Evolutionary conservation across 2,329 filamentous ascomycete genomes (phyloP).

Genomic region (Clonostachys chloroleuca): DNA sequence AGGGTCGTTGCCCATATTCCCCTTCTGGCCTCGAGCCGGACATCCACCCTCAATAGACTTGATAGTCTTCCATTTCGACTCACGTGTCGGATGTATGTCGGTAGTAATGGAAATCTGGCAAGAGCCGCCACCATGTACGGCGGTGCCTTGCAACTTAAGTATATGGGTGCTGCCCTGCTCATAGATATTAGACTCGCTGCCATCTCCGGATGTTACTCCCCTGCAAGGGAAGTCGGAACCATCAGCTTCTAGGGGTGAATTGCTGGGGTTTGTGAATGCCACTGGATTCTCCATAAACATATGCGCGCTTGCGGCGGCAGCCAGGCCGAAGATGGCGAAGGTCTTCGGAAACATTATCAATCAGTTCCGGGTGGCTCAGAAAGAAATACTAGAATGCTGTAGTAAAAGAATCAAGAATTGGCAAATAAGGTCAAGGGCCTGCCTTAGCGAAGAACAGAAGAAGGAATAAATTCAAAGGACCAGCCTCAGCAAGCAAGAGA

Average conservation of each 20-base stretch:
- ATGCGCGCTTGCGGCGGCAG: slow-evolving; percentile 63
- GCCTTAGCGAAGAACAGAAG: no score
- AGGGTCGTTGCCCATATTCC: slow-evolving; percentile 52
- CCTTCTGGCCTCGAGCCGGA: slow-evolving; percentile 52
- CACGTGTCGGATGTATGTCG: slow-evolving; percentile 63
- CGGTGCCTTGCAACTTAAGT: slow-evolving; percentile 65
- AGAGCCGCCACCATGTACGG: slow-evolving; percentile 85
- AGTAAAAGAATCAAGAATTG: no score
- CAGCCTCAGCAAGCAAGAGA: no score
- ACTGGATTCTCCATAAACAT: slow-evolving; percentile 67
- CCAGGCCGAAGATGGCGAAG: slow-evolving; percentile 50
- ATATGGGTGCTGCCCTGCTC: slow-evolving; percentile 31
- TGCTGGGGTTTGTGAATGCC: slow-evolving; percentile 53
- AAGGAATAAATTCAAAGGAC: no score
- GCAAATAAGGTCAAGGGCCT: no score
- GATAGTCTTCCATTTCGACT: slow-evolving; percentile 81
- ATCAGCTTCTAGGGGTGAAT: slow-evolving; percentile 55
- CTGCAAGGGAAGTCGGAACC: slow-evolving; percentile 85
- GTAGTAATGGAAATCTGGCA: slow-evolving; percentile 87
- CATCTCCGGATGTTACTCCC: slow-evolving; percentile 28
- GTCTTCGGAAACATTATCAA: slow-evolving; percentile 40
- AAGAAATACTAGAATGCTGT: no score
- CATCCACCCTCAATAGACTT: slow-evolving; percentile 85
- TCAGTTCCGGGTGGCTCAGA: no score
- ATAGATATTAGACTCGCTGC: slow-evolving; percentile 46